phyloP scores from a whole-genome alignment of 2,329 filamentous ascomycete genomes.

The Colletotrichum tropicale region DNA sequence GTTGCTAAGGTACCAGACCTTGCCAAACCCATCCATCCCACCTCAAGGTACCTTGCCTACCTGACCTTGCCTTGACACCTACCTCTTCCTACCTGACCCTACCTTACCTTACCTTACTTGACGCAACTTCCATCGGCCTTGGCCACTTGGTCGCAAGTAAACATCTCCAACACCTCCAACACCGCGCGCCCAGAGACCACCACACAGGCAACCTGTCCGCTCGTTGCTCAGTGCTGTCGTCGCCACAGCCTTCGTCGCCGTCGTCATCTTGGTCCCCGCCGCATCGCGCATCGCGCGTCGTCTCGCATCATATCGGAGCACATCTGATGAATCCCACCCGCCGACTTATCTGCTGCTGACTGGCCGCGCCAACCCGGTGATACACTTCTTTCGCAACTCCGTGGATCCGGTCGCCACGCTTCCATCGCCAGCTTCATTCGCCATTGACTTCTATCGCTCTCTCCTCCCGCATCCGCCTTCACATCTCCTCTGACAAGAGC shows the following conservation, averaged over 20 bases:
- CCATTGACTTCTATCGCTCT: background rate
- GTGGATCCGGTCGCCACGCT: conserved; percentile 8
- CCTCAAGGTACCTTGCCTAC: background rate
- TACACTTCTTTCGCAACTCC: background rate
- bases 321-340: background rate
- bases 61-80: background rate
- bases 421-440: background rate
- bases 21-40: background rate
- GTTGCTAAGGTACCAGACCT: background rate
- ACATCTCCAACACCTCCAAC: background rate
- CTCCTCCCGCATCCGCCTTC: background rate
- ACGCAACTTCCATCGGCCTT: background rate
- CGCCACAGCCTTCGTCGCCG: background rate
- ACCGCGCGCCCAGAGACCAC: background rate
- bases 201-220: background rate
- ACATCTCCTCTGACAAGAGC: background rate
- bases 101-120: background rate
- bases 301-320: background rate
- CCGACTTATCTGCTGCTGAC: background rate
- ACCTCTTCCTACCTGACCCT: background rate
- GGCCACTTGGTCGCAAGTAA: background rate
- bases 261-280: background rate
- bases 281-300: background rate
- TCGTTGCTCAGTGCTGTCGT: background rate
- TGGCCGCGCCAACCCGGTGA: background rate